A percentile compares a stretch with the other conserved stretches of the same genome.
Evolutionary conservation across 2,329 filamentous ascomycete species (phyloP).

Genomic region (Ophiostoma montium): DNA sequence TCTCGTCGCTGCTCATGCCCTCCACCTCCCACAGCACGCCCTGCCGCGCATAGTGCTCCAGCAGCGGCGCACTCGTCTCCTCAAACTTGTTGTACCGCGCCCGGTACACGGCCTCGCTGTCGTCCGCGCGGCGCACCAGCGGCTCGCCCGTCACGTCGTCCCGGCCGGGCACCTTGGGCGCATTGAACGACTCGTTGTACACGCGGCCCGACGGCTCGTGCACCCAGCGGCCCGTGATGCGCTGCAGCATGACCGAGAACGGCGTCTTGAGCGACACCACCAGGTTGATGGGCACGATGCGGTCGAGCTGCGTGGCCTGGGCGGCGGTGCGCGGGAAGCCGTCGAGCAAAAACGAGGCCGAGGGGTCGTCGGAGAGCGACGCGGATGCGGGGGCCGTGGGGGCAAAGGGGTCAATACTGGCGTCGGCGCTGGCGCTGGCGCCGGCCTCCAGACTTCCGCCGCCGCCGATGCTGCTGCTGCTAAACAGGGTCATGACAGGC

Average conservation of each 20-base stretch:
- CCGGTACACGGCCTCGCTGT: conserved; percentile 76
- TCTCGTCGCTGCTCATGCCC: conserved; percentile 87
- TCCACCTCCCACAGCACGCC: conserved; percentile 77
- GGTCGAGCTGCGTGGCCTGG: conserved; percentile 67
- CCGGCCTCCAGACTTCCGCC: conserved; percentile 15
- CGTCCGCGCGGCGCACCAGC: conserved; percentile 70
- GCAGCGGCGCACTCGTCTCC: conserved; percentile 68
- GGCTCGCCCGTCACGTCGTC: conserved; percentile 88
- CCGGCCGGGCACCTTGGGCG: conserved; percentile 62
- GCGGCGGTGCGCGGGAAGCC: conserved; percentile 81
- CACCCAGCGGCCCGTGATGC: conserved; percentile 86
- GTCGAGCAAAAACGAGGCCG: conserved; percentile 86
- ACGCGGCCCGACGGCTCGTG: conserved; percentile 83
- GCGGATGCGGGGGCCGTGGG: too few relatives aligned
- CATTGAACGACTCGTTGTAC: conserved; percentile 90
- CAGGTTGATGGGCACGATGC: conserved; percentile 83
- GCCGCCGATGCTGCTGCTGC: conserved; percentile 12
- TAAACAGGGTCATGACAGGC: conserved; percentile 33
- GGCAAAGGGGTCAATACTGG: conserved; percentile 5
- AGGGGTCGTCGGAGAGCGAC: conserved; percentile 49
- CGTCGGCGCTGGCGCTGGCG: conserved; percentile 24
- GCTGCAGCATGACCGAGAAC: conserved; percentile 69
- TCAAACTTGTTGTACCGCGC: conserved; percentile 69
- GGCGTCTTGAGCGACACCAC: conserved; percentile 81
- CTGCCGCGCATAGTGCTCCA: conserved; percentile 78